Conservation (phyloP, 306 rosid species). For the Glycyrrhiza uralensis region DNA sequence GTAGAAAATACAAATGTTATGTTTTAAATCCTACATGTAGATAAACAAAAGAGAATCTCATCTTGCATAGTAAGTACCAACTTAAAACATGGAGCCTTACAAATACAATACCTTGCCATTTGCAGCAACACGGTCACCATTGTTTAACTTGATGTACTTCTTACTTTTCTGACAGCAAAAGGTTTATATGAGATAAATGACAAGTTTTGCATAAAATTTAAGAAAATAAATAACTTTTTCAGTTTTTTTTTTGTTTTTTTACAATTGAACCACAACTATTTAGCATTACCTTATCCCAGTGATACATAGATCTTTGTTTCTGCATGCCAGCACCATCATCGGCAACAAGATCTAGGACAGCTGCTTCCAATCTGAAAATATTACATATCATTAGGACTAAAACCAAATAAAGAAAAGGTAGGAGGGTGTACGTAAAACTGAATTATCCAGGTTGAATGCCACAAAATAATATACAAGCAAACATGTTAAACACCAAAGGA, state of each 20-base stretch:
- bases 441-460: slow-evolving; percentile 11
- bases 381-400: slow-evolving; percentile 20
- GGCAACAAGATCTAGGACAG: slow-evolving; percentile 86
- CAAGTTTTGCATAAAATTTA: neutral
- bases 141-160: slow-evolving; percentile 81
- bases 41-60: neutral
- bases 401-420: neutral
- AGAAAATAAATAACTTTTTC: neutral
- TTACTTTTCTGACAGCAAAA: slow-evolving; percentile 73
- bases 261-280: neutral
- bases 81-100: neutral
- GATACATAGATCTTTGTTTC: slow-evolving; percentile 82
- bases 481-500: neutral
- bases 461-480: slow-evolving; percentile 5
- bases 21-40: neutral
- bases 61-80: neutral
- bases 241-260: neutral
- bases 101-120: slow-evolving; percentile 74
- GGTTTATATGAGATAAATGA: slow-evolving; percentile 18
- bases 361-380: slow-evolving; percentile 70
- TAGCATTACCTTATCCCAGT: slow-evolving; percentile 84
- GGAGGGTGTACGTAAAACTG: neutral
- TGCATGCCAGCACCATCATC: slow-evolving; percentile 78
- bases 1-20: slow-evolving; percentile 9
- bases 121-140: slow-evolving; percentile 84